These are phyloP conservation scores for Ceratobasidium sp. DNA, from an alignment of 1,284 basidiomycete genomes.

Conservation along the genomic window DNA sequence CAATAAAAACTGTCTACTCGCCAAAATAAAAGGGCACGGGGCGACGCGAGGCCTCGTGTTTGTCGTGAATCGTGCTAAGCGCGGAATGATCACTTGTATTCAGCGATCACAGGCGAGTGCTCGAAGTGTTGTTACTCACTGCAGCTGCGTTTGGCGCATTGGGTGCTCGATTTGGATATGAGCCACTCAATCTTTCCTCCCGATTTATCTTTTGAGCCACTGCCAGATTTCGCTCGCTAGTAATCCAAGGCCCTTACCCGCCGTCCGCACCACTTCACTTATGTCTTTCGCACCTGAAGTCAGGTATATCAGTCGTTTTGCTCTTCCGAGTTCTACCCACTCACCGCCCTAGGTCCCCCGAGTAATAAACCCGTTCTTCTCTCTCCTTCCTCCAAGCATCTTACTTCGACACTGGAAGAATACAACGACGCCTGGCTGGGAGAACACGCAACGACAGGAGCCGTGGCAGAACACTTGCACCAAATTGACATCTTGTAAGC, in stretches of 20 bases:
- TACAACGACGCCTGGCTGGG: slow-evolving; percentile 65
- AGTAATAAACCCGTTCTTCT: slow-evolving; percentile 56
- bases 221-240: slow-evolving; percentile 59
- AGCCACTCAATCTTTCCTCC: slow-evolving; percentile 53
- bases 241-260: slow-evolving; percentile 62
- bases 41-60: too few species aligned
- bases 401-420: slow-evolving; percentile 55
- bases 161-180: slow-evolving; percentile 44
- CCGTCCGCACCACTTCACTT: slow-evolving; percentile 64
- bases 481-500: slow-evolving; percentile 64
- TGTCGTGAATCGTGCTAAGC: neutral
- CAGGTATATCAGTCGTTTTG: slow-evolving; percentile 46
- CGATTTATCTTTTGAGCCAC: slow-evolving; percentile 44
- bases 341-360: slow-evolving; percentile 42
- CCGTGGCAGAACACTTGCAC: slow-evolving; percentile 52
- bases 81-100: neutral
- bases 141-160: neutral
- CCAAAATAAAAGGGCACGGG: neutral
- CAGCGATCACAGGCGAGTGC: neutral
- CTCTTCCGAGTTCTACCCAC: neutral
- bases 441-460: slow-evolving; percentile 56
- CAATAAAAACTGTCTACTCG: slow-evolving; percentile 30
- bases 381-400: slow-evolving; percentile 56
- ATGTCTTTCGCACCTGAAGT: slow-evolving; percentile 55
- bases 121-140: neutral